Percentiles rank a stretch among this genome's conserved stretches.
Evolutionary conservation across 2,329 filamentous ascomycete genomes (phyloP).

Genomic region (Byssothecium circinans): DNA sequence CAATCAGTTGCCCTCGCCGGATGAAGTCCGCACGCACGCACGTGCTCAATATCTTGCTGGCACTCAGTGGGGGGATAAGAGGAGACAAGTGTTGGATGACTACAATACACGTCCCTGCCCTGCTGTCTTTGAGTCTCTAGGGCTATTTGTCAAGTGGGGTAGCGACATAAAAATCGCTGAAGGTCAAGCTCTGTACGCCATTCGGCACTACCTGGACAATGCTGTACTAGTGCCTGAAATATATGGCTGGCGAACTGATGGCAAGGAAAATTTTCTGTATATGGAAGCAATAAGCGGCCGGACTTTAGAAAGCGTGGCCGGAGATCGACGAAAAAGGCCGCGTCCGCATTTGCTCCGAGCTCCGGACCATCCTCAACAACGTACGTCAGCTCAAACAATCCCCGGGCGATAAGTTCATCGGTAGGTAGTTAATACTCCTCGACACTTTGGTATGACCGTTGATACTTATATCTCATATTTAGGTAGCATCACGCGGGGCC

Average conservation of each 20-base stretch:
- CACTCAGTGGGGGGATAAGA: slow-evolving; percentile 12
- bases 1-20: slow-evolving; percentile 12
- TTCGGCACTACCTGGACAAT: slow-evolving; percentile 20
- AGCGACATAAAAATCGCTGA: slow-evolving; percentile 26
- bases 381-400: slow-evolving; percentile 30
- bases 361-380: slow-evolving; percentile 19
- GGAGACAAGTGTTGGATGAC: slow-evolving; percentile 5
- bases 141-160: slow-evolving; percentile 42
- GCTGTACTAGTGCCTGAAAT: slow-evolving; percentile 42
- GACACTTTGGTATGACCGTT: too few species aligned
- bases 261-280: slow-evolving; percentile 34
- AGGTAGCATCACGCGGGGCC: slow-evolving; percentile 11
- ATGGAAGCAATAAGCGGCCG: slow-evolving; percentile 35
- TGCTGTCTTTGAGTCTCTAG: slow-evolving; percentile 30
- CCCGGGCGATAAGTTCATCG: slow-evolving; percentile 29
- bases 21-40: slow-evolving; percentile 16
- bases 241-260: slow-evolving; percentile 42
- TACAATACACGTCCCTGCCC: slow-evolving; percentile 20
- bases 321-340: slow-evolving; percentile 13
- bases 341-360: slow-evolving; percentile 8
- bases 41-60: slow-evolving; percentile 13
- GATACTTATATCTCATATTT: slow-evolving; percentile 3
- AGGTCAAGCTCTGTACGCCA: slow-evolving; percentile 34
- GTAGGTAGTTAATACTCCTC: slow-evolving; percentile 14
- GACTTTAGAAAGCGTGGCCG: slow-evolving; percentile 31